Evolutionary conservation across 257 asterid species (phyloP).

Genomic region (Voacanga thouarsii): DNA sequence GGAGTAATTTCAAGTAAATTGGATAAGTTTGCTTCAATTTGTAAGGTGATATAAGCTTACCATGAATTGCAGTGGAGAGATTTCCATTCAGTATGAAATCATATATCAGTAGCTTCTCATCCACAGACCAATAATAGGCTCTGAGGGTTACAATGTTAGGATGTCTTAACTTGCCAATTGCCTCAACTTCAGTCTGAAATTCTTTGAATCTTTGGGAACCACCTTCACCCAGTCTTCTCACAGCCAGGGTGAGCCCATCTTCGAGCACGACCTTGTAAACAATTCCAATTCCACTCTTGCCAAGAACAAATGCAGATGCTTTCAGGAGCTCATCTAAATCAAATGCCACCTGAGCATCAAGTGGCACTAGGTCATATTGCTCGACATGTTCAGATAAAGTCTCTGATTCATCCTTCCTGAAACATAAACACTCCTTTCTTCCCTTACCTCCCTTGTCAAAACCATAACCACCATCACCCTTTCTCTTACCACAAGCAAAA

Average conservation of each 20-base stretch:
- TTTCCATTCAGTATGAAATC: conserved; percentile 77
- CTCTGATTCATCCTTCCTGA: conserved; percentile 74
- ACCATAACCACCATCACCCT: conserved; percentile 42
- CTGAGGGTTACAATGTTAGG: conserved; percentile 65
- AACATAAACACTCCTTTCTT: conserved; percentile 64
- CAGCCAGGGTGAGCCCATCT: conserved; percentile 75
- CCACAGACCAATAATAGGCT: conserved; percentile 95
- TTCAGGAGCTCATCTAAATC: conserved; percentile 86
- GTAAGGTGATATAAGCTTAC: conserved; percentile 32
- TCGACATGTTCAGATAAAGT: conserved; percentile 71
- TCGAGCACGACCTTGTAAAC: conserved; percentile 92
- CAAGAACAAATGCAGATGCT: conserved; percentile 91
- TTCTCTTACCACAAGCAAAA: conserved; percentile 45
- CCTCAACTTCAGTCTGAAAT: conserved; percentile 84
- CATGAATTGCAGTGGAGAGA: conserved; percentile 76
- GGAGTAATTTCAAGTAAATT: neutral
- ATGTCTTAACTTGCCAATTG: conserved; percentile 86
- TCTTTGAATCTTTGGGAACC: conserved; percentile 90
- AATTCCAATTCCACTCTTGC: conserved; percentile 88
- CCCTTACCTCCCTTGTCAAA: conserved; percentile 54
- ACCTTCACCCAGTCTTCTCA: conserved; percentile 86
- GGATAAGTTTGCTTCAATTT: neutral
- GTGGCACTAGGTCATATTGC: conserved; percentile 64
- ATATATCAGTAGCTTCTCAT: conserved; percentile 83
- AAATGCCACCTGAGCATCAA: conserved; percentile 68